A percentile compares a stretch with the other conserved stretches of the same genome.
phyloP scores from a whole-genome alignment of 2,329 filamentous ascomycete species.

The Aspergillus sp. region DNA sequence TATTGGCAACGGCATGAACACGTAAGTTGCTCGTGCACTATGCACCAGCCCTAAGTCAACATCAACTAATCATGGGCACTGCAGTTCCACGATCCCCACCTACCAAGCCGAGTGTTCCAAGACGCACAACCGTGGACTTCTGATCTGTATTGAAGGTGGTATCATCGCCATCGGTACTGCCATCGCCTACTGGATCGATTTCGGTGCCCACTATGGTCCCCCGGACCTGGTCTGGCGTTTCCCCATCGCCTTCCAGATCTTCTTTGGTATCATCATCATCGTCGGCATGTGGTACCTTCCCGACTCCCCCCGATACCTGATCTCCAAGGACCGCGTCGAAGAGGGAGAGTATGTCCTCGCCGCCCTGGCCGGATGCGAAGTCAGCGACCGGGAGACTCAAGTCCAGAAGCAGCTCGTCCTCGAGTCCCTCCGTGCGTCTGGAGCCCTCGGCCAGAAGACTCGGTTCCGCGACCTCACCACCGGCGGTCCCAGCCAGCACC shows the following conservation, averaged over 20 bases:
- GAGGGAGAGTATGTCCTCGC: slow-evolving; percentile 53
- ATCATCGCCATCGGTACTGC: slow-evolving; percentile 52
- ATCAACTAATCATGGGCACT: not conserved
- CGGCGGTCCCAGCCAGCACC: slow-evolving; percentile 40
- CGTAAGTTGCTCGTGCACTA: slow-evolving; percentile 18
- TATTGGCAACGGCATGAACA: slow-evolving; percentile 58
- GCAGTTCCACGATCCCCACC: slow-evolving; percentile 50
- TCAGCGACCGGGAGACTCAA: slow-evolving; percentile 58
- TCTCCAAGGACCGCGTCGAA: slow-evolving; percentile 45
- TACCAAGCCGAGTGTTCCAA: slow-evolving; percentile 56
- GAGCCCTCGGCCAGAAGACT: slow-evolving; percentile 52
- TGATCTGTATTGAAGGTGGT: slow-evolving; percentile 61
- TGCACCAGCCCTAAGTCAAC: not conserved
- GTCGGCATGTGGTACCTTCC: slow-evolving; percentile 46
- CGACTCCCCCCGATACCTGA: slow-evolving; percentile 48
- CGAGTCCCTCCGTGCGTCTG: slow-evolving; percentile 66
- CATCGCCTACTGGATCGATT: slow-evolving; percentile 56
- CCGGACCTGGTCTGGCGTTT: slow-evolving; percentile 49
- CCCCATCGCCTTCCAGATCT: slow-evolving; percentile 54
- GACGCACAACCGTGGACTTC: slow-evolving; percentile 58
- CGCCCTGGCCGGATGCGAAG: slow-evolving; percentile 47
- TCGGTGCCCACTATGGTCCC: slow-evolving; percentile 41
- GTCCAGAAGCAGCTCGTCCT: slow-evolving; percentile 65
- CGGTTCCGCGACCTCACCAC: slow-evolving; percentile 44
- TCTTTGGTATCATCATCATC: slow-evolving; percentile 50